These are phyloP conservation scores for Agaricus subrufescens DNA, from an alignment of 768 basidiomycete genomes.

Conservation along the genomic window DNA sequence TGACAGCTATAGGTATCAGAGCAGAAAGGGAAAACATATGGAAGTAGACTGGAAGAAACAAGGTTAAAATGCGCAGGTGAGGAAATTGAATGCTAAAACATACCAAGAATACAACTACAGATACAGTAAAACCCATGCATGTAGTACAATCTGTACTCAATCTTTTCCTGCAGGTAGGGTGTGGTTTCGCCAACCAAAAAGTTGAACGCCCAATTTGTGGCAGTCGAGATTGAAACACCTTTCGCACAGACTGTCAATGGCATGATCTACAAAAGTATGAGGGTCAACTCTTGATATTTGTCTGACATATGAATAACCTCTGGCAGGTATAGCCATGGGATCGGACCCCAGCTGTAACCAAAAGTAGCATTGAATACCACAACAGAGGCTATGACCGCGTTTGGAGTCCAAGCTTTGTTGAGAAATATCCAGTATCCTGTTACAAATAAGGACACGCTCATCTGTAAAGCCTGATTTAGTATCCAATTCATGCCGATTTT, in stretches of 20 bases:
- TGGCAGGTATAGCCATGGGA: slow-evolving; percentile 78
- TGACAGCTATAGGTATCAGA: neutral
- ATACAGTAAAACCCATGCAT: slow-evolving; percentile 90
- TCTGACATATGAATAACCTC: slow-evolving; percentile 38
- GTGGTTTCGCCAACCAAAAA: slow-evolving; percentile 83
- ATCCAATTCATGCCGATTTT: neutral
- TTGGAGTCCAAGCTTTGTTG: slow-evolving; percentile 73
- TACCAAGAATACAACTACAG: slow-evolving; percentile 72
- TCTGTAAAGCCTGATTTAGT: slow-evolving; percentile 31
- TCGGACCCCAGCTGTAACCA: slow-evolving; percentile 82
- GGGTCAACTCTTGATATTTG: neutral
- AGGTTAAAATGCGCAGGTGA: neutral
- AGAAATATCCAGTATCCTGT: slow-evolving; percentile 91
- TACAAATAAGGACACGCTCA: slow-evolving; percentile 68
- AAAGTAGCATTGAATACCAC: slow-evolving; percentile 88
- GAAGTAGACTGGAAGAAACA: slow-evolving; percentile 54
- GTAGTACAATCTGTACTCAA: slow-evolving; percentile 83
- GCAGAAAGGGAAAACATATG: slow-evolving; percentile 32
- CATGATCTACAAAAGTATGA: slow-evolving; percentile 57
- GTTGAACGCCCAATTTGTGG: slow-evolving; percentile 82
- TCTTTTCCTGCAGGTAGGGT: slow-evolving; percentile 78
- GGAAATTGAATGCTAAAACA: slow-evolving; percentile 6
- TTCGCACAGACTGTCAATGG: slow-evolving; percentile 81
- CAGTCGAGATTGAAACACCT: slow-evolving; percentile 86
- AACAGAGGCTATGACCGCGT: slow-evolving; percentile 81